Base-by-base conservation (phyloP, 208 protist species). In the Willaertia magna region DNA sequence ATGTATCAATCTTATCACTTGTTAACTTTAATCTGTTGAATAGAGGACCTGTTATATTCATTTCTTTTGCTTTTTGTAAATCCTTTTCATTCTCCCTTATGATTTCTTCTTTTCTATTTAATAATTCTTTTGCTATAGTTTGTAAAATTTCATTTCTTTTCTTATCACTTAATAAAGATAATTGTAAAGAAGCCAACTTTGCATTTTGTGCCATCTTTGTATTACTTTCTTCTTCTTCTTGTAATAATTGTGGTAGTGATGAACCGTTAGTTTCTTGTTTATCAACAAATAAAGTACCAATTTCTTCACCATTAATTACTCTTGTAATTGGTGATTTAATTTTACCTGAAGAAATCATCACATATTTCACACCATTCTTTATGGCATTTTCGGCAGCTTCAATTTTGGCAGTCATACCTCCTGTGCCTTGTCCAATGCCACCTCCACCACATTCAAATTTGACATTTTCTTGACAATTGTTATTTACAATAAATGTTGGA, bases 51-150 rank as follows among this genome's bases (percentile, higher is more conserved):
- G 88, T 79, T 34, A 93, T 42, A 43, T 89, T 88, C 52, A 85
- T 89, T 47, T 90, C 86, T 46, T 84, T 55, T 30, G 92, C 92
- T 2, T 86, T 42, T 49, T 86, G 74, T 51, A 95, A 85, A 86
- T 97, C 94, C 42, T 89, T 78, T 84, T 86, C 75, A 89, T 97
- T 97, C 51, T 92, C 94, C 2, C 40, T 85, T 4, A 93, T 43
- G 59, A 96, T 95, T 48, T 86, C 88, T 1, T 74, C 86, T 78
- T 87, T 84, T 74, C 90, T 79, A 0, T n/a, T 87, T 48, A 86
- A 67, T 0, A 96, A 83, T n/a, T 89, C 88, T 22, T 90, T 86
- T 7, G 92, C 92, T 22, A 95, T 91, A 2, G 89, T 90, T 46
- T 83, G 59, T 44, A 95, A 89, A 40, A 95, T 87, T 11, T 51